phyloP scores from a whole-genome alignment of 139 green algal genomes.

The Tetraselmis striata region DNA sequence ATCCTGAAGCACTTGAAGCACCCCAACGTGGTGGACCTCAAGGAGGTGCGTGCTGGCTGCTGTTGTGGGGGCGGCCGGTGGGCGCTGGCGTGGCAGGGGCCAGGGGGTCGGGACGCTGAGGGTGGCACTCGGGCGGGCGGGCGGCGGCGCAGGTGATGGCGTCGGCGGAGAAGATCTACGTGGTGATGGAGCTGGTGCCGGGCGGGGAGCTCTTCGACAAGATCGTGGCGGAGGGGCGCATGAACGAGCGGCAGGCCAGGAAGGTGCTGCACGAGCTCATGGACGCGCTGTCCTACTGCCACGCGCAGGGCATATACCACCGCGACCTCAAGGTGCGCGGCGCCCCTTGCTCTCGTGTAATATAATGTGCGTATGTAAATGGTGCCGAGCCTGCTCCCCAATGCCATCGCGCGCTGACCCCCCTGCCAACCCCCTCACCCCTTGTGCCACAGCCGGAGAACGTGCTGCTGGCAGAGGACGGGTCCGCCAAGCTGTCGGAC shows the following conservation, averaged over 20 bases:
- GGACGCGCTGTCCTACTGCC: slow-evolving; percentile 57
- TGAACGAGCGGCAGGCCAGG: slow-evolving; percentile 42
- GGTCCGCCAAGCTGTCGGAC: slow-evolving; percentile 47
- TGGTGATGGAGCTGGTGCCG: slow-evolving; percentile 65
- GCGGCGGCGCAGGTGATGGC: slow-evolving; percentile 40
- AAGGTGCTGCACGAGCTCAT: slow-evolving; percentile 60
- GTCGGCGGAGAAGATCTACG: slow-evolving; percentile 54
- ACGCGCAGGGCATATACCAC: slow-evolving; percentile 36
- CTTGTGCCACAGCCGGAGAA: slow-evolving; percentile 46
- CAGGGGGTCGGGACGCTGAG: too few relatives aligned
- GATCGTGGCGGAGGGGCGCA: slow-evolving; percentile 42
- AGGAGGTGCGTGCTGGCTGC: slow-evolving; percentile 37
- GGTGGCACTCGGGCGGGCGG: too few relatives aligned
- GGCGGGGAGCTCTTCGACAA: slow-evolving; percentile 69
- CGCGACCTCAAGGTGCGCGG: slow-evolving; percentile 16
- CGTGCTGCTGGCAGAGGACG: slow-evolving; percentile 37
- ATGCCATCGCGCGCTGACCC: neutral
- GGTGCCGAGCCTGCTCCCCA: neutral
- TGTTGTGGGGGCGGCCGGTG: too few relatives aligned
- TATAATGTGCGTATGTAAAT: too few relatives aligned
- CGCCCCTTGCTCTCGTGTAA: slow-evolving; percentile 17
- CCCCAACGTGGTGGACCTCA: slow-evolving; percentile 58
- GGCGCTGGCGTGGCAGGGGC: too few relatives aligned
- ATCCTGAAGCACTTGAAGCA: slow-evolving; percentile 59
- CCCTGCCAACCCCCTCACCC: neutral